Evolutionary conservation across 108 stramenopile species (phyloP).

Genomic region (Nitzschia sp.): DNA sequence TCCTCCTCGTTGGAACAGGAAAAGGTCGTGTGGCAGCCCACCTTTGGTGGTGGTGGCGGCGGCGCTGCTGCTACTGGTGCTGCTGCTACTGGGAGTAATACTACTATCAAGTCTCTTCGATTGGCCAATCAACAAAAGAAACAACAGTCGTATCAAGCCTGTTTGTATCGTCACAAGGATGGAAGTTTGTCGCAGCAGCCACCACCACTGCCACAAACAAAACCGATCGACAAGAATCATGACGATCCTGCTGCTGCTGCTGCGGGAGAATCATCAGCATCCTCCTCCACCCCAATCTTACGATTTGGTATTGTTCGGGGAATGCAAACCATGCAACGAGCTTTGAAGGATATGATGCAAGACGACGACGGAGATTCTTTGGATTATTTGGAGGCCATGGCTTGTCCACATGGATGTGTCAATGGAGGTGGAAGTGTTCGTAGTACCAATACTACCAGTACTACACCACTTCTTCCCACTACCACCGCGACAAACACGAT

Average conservation of each 20-base stretch:
- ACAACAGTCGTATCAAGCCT: constrained; percentile 58
- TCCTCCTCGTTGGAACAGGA: not conserved
- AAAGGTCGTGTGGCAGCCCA: too few relatives aligned
- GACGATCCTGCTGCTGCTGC: too few relatives aligned
- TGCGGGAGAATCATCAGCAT: too few relatives aligned
- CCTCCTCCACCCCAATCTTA: constrained; percentile 64
- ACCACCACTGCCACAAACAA: not conserved
- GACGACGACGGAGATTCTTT: constrained; percentile 20
- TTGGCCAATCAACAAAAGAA: constrained; percentile 40
- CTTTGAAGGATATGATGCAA: constrained; percentile 55
- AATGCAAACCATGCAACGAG: constrained; percentile 94
- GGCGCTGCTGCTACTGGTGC: constrained; percentile 16
- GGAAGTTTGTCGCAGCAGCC: constrained; percentile 37
- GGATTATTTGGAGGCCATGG: constrained; percentile 97
- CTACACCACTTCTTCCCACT: too few relatives aligned
- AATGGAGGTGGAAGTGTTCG: constrained; percentile 95
- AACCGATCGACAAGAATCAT: too few relatives aligned
- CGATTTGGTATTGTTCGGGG: constrained; percentile 95
- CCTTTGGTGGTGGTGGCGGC: too few relatives aligned
- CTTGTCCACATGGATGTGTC: constrained; percentile 94
- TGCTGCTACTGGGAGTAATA: constrained; percentile 4
- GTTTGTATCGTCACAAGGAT: constrained; percentile 47
- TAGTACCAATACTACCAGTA: not conserved
- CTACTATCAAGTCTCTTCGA: constrained; percentile 32
- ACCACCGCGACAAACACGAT: not conserved